Percentiles rank a stretch among this genome's conserved stretches.
phyloP scores from a whole-genome alignment of 495 filamentous ascomycete genomes.

The Xylaria scruposa region DNA sequence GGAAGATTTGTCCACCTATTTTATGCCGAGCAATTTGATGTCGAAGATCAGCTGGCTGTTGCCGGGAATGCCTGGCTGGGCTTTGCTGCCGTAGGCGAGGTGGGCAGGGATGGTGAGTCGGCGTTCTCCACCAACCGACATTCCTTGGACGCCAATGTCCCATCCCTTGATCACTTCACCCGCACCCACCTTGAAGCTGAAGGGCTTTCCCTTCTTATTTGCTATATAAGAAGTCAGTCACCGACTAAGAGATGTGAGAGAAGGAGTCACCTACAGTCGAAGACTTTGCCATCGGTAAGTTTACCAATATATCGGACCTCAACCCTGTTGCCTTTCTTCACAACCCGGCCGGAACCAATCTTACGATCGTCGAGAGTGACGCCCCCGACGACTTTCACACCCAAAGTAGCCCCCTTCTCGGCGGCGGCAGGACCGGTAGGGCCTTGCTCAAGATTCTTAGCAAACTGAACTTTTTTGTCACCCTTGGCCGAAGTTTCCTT shows the following conservation, averaged over 20 bases:
- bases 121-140: constrained; percentile 91
- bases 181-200: constrained; percentile 89
- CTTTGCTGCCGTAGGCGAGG: constrained; percentile 85
- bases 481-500: constrained; percentile 61
- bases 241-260: neutral
- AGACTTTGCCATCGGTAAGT: constrained; percentile 87
- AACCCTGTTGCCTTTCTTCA: constrained; percentile 85
- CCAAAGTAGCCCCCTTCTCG: constrained; percentile 57
- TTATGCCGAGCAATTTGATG: constrained; percentile 80
- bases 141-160: constrained; percentile 92
- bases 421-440: constrained; percentile 70
- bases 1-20: constrained; percentile 46
- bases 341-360: constrained; percentile 77
- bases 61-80: constrained; percentile 77
- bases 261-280: constrained; percentile 72
- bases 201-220: constrained; percentile 98
- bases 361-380: constrained; percentile 96
- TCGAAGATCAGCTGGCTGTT: constrained; percentile 95
- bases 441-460: constrained; percentile 96
- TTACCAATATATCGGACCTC: constrained; percentile 98
- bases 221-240: constrained; percentile 58
- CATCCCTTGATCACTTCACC: constrained; percentile 98
- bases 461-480: constrained; percentile 98
- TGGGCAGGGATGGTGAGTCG: constrained; percentile 85
- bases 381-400: constrained; percentile 79